Evolutionary conservation across 2,329 filamentous ascomycete genomes (phyloP), one percentile per base, ranked within the genome.

Genomic region (Diaporthe caulivora): DNA sequence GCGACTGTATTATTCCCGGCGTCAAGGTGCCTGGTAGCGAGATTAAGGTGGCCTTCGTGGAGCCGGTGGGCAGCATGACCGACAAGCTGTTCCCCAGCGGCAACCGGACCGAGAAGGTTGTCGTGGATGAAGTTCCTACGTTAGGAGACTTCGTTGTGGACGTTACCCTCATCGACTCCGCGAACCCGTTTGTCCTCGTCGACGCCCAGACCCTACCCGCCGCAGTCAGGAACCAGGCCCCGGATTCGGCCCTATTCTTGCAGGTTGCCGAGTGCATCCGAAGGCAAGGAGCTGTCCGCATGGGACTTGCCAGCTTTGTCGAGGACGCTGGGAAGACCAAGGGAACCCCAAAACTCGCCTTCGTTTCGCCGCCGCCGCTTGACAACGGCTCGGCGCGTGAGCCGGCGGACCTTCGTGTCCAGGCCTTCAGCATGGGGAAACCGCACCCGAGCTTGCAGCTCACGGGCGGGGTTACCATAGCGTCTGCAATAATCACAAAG

Each of bases 381-480:
- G 55, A 8, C 21, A 24, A 26, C 21, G 31, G 31, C 18, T 24
- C 37, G 55, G 55, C 31, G 8, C 8, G 13, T 24, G 34, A 13
- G 21, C 55, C 21, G 55, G 55, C 55, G 31, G 55, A 58, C 18
- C 17, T 58, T 1, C 55, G 24, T 1, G 55, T 40, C 4, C 55
- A 40, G 55, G 55, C 55, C 8, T 58, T 17, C 55, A 58, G 55
- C 34, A 58, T 40, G 55, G 55, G 55, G 24, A 58, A 58, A 31
- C 55, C 55, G 55, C 55, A 58, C n/a, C 55, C 55, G 21, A 58
- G 55, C 26, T 10, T 58, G 31, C 55, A 58, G 34, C 55, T 58
- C 55, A 58, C 55, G 11, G 55, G 55, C 11, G 55, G 55, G 7
- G 31, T 58, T 13, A 58, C 55, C 55, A 7, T 58, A 26, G 34